phyloP scores from a whole-genome alignment of 129 eudicot species.

The Calendula officinalis region DNA sequence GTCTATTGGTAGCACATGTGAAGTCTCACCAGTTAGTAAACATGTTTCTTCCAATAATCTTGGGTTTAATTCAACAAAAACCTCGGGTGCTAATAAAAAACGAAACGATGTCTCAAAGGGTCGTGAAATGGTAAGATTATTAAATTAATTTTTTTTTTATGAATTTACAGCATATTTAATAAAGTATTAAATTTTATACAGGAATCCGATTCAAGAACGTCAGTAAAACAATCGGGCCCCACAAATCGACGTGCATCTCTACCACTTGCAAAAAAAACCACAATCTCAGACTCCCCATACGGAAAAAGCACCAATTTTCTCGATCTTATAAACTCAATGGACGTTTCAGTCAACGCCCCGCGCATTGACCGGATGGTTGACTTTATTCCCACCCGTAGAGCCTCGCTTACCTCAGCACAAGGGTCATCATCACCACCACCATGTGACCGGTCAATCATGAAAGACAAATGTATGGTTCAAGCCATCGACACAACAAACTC shows the following conservation, averaged over 20 bases:
- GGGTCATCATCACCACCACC: constrained; percentile 80
- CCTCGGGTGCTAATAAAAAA: constrained; percentile 43
- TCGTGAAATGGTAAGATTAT: constrained; percentile 53
- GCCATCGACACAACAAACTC: constrained; percentile 40
- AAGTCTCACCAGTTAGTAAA: constrained; percentile 38
- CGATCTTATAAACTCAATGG: constrained; percentile 57
- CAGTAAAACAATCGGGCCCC: constrained; percentile 49
- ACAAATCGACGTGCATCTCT: constrained; percentile 74
- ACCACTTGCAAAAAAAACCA: constrained; percentile 48
- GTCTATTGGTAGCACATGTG: constrained; percentile 50
- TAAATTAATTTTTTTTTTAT: too few relatives aligned
- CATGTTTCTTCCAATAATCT: constrained; percentile 45
- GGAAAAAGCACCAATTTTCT: constrained; percentile 45
- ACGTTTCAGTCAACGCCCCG: constrained; percentile 88
- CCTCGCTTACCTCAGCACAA: constrained; percentile 59
- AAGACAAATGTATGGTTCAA: constrained; percentile 75
- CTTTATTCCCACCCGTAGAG: constrained; percentile 38
- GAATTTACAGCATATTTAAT: too few relatives aligned
- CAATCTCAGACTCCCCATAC: constrained; percentile 29
- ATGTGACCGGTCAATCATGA: constrained; percentile 65
- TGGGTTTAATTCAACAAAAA: constrained; percentile 44
- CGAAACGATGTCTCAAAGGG: constrained; percentile 51
- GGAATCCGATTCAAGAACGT: constrained; percentile 49
- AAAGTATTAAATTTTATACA: too few relatives aligned
- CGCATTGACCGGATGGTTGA: constrained; percentile 82